Conservation (phyloP, 2,329 filamentous ascomycete genomes). For the Pseudogymnoascus destructans region DNA sequence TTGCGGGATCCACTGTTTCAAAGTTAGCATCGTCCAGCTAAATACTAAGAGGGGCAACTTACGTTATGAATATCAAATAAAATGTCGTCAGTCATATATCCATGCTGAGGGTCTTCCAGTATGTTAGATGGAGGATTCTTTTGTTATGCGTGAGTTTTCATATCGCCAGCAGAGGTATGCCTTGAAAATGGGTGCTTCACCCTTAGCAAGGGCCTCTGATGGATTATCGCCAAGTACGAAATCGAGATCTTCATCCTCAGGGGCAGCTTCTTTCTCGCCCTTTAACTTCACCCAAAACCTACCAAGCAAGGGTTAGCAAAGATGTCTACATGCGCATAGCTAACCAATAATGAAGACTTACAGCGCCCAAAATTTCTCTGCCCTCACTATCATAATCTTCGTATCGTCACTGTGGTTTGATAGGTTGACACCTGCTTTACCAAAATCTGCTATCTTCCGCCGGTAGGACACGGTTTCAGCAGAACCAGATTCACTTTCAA, state of each 20-base stretch:
- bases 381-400: conserved; percentile 17
- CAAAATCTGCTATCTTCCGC: conserved; percentile 15
- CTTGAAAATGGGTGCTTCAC: conserved; percentile 17
- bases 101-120: conserved; percentile 19
- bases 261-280: background rate
- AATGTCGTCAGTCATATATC: conserved; percentile 15
- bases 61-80: conserved; percentile 19
- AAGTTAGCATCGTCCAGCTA: conserved; percentile 11
- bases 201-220: conserved; percentile 11
- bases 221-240: conserved; percentile 10
- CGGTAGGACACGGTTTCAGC: conserved; percentile 14
- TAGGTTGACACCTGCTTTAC: conserved; percentile 15
- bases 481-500: conserved; percentile 6
- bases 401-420: conserved; percentile 16
- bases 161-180: conserved; percentile 17
- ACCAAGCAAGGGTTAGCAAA: conserved; percentile 10
- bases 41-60: conserved; percentile 5
- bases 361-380: conserved; percentile 14
- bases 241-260: background rate
- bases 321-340: conserved; percentile 6
- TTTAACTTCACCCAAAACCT: conserved; percentile 15
- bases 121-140: conserved; percentile 17
- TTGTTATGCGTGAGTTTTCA: conserved; percentile 18
- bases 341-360: conserved; percentile 14
- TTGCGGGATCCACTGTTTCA: conserved; percentile 15